Evolutionary conservation across 345 rosid genomes (phyloP), one percentile per base, ranked within the genome.

Genomic region (Arabidopsis arenosa): DNA sequence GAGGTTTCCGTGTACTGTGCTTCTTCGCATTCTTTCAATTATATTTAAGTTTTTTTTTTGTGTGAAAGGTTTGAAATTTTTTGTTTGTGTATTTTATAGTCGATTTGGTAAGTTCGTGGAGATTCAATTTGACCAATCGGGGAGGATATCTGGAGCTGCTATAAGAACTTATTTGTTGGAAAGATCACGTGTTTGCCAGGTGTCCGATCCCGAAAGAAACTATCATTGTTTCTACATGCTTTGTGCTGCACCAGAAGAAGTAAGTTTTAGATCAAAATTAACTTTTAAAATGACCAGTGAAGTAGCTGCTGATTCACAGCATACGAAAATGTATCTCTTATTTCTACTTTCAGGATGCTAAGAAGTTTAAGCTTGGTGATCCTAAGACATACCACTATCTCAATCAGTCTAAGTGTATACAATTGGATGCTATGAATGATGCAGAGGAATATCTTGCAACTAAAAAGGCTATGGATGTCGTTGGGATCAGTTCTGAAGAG

Each of bases 31-130:
- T 30, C 28, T 75, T 59, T 68, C 48, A 6, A 3, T 52, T 49
- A 7, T 28, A 52, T 18, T 58, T 3, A 5, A 5, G 7, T 36
- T 2, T 48, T 35, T 35, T 15, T 5, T 39, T 3, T 49, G 5
- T 66, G 63, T 72, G 54, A 48, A 63, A 72, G 59, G 37, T 49
- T 53, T 60, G 6, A 28, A 73, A 13, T 26, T 44, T 30, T 43
- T 56, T 28, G 18, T 62, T 57, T 13, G 39, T 59, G 35, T 47
- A 60, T 81, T 73, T 68, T 77, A 78, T 73, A 95, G 99, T 85
- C 98, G 98, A 58, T 95, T 95, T 69, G 99, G 99, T 87, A 93
- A 95, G 90, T 93, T 95, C 61, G 99, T 95, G 89, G 99, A 95
- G 89, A 86, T 95, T 82, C 99, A 95, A 75, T 95, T 95, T 84